A percentile compares a stretch with the other conserved stretches of the same genome.
Evolutionary conservation across 805 yeast genomes (phyloP).

Genomic region (Starmerella powellii): DNA sequence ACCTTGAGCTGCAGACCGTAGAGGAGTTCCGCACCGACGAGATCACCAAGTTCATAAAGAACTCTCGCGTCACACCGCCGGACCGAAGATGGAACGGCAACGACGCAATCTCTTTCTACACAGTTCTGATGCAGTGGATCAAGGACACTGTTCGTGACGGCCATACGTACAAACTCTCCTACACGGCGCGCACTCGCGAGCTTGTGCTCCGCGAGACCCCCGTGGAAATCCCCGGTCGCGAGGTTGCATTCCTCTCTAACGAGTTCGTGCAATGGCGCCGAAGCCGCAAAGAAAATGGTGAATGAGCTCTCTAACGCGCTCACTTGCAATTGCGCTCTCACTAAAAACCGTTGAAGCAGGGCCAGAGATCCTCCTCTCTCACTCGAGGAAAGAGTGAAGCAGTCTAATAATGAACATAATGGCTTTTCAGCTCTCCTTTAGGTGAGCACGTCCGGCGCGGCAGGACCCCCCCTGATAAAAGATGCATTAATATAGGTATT

Average conservation of each 20-base stretch:
- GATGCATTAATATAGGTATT: too few species aligned
- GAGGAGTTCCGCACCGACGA: constrained; percentile 71
- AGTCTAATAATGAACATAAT: too few species aligned
- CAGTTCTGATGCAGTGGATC: constrained; percentile 74
- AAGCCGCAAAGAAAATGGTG: too few species aligned
- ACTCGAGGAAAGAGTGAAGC: too few species aligned
- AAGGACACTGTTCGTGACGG: constrained; percentile 42
- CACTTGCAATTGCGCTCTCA: too few species aligned
- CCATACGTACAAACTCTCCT: constrained; percentile 28
- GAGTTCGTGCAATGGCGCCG: constrained; percentile 23
- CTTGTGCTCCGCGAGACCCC: constrained; percentile 15
- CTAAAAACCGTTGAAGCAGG: too few species aligned
- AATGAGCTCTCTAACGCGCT: too few species aligned
- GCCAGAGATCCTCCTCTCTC: too few species aligned
- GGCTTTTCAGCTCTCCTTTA: too few species aligned
- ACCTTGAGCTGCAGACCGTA: constrained; percentile 47
- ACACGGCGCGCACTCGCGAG: constrained; percentile 7
- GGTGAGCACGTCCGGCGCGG: too few species aligned
- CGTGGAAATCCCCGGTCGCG: constrained; percentile 14
- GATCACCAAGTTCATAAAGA: constrained; percentile 40
- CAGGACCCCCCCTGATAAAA: too few species aligned
- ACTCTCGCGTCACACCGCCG: constrained; percentile 12
- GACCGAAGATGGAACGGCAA: constrained; percentile 46
- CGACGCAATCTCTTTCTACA: constrained; percentile 75
- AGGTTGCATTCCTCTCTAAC: constrained; percentile 19